Evolutionary conservation across 257 asterid species (phyloP), one percentile per base, ranked within the genome.

Genomic region (Verbena officinalis): DNA sequence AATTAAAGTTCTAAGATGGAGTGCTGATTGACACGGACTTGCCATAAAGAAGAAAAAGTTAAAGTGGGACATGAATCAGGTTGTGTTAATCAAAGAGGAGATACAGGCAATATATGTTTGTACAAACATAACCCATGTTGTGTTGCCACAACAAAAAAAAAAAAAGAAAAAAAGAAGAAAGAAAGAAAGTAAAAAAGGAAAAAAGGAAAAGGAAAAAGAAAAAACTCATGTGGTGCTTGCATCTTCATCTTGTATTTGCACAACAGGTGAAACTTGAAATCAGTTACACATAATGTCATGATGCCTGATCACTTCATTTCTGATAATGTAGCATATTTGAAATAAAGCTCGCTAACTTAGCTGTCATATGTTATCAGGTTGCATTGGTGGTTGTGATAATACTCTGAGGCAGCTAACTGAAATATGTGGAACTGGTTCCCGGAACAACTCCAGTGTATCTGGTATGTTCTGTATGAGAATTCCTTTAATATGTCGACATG

Each of bases 301-400:
- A 67, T 71, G 13, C 22, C 65, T 15, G 53, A 8, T 34, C 22
- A 9, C 7, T 24, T 61, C 39, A 21, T 30, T 45, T 15, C 65
- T 62, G 42, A 20, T 21, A 52, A 45, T 52, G 59, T 40, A 12
- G 75, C 55, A 24, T 59, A 38, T 38, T 44, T 45, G 42, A 62
- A 14, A 46, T 30, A n/a, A 65, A 48, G 54, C 30, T 54, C 16
- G 45, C 69, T 73, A 23, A 57, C 23, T 56, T 60, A 77, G 65
- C 55, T 51, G 36, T 52, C 50, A 21, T 52, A 40, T 62, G 49
- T 65, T 75, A 56, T 38, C 78, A 93, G 99, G 99, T 71, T 93
- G 97, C 83, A 80, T 90, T 70, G 99, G 99, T 54, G 99, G 99
- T 53, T 93, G 99, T 71, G 99, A 93, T 75, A 77, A 81, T 69